Conservation (phyloP, 2,329 filamentous ascomycete genomes). For the Colletotrichum noveboracense region DNA sequence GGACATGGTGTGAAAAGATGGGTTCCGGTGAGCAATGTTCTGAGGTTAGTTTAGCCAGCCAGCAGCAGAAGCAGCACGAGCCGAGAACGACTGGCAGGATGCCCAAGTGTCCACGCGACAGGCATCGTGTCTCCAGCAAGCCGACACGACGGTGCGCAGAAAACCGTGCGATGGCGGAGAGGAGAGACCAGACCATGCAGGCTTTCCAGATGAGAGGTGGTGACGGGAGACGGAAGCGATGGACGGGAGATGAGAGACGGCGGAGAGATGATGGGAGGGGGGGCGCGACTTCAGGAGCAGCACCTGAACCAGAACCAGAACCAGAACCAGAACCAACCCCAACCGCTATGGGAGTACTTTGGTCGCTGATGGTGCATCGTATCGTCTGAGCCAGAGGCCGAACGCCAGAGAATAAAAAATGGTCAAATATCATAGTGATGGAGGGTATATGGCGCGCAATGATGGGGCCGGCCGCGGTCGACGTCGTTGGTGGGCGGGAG, state of each 20-base stretch:
- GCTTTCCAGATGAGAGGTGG: neutral
- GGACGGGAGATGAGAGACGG: neutral
- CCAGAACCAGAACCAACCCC: neutral
- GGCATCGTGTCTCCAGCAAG: neutral
- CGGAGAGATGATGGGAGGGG: neutral
- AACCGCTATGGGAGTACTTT: neutral
- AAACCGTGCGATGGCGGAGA: conserved; percentile 2
- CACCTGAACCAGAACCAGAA: neutral
- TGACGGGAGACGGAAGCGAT: neutral
- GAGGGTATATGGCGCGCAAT: conserved; percentile 21
- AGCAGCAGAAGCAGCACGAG: neutral
- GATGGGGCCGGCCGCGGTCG: neutral
- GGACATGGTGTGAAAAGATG: neutral
- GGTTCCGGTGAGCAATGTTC: neutral
- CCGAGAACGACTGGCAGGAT: neutral
- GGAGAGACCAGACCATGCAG: neutral
- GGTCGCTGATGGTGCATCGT: neutral
- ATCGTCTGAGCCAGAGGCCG: neutral
- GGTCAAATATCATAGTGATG: conserved; percentile 6
- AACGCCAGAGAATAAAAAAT: neutral
- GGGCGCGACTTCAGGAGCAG: neutral
- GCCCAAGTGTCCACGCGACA: neutral
- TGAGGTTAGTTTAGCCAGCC: neutral
- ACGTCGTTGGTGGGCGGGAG: conserved; percentile 19
- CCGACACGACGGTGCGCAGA: neutral